Base-by-base conservation (phyloP, 2,329 filamentous ascomycete species). In the Neurospora crassa region DNA sequence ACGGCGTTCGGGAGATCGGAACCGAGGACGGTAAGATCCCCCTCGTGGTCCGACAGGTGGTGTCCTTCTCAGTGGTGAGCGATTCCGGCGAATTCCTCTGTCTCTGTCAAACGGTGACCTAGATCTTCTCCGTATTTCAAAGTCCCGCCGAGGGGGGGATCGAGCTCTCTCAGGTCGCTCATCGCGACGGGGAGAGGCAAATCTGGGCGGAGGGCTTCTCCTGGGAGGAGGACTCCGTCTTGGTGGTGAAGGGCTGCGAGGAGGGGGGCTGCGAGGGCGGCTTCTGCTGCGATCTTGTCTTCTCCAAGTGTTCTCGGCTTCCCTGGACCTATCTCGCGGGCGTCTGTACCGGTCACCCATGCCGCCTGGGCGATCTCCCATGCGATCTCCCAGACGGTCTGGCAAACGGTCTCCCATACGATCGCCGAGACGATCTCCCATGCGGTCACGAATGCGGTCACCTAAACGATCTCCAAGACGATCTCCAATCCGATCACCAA, bases 101-200 rank as follows among this genome's bases (percentile, higher is more conserved):
- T 87, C 85, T 76, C 84, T 81, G 47, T 82, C 81, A 71, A 82
- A 83, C 1, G 87, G 86, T 42, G 87, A 88, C 68, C 87, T 83
- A 34, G 87, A 89, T 75, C 87, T 82, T 78, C 85, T 86, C 74
- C 73, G 71, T 68, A 37, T 70, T 43, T 14, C 18, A 40, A 59
- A 59, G 67, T 67, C 67, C 41, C 67, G 70, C 71, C 68, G 67
- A 69, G 70, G 69, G 67, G 42, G 82, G 70, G 82, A 83, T 73
- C 82, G 78, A 67, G 78, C 72, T 14, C 82, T 79, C 72, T 81
- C 80, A 63, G 75, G 78, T 45, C 74, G 73, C 68, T 78, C 78
- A 70, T 85, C 83, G 16, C 84, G 82, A 67, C 81, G 79, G 8
- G 79, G 79, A 12, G 81, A 82, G 47, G 78, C 78, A 68, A 79